phyloP scores from a whole-genome alignment of 805 yeast species.

The Grigorovia yakushimaensis region DNA sequence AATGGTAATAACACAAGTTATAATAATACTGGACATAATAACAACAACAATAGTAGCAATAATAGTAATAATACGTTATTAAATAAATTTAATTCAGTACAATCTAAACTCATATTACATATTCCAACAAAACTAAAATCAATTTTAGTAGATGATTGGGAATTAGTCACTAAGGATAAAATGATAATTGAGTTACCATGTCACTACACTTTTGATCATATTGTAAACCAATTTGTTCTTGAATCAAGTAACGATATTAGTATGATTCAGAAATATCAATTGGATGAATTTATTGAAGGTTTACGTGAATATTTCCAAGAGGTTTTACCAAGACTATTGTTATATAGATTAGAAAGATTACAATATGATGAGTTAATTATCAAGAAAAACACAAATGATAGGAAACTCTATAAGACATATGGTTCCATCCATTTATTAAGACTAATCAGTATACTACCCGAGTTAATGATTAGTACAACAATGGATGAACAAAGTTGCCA shows the following conservation, averaged over 20 bases:
- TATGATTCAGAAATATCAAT: conserved; percentile 34
- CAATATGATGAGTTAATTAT: conserved; percentile 20
- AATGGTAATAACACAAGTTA: too few relatives aligned
- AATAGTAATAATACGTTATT: background rate
- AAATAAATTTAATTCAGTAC: background rate
- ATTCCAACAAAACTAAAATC: conserved; percentile 63
- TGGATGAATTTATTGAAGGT: conserved; percentile 64
- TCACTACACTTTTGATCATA: conserved; percentile 39
- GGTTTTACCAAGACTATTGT: conserved; percentile 33
- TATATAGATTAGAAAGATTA: conserved; percentile 24
- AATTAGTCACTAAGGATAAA: conserved; percentile 70
- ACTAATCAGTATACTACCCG: conserved; percentile 70
- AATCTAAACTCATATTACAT: conserved; percentile 37
- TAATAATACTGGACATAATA: background rate
- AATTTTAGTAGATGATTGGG: conserved; percentile 88
- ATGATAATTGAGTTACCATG: conserved; percentile 58
- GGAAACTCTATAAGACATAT: conserved; percentile 34
- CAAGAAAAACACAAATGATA: conserved; percentile 6
- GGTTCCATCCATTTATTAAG: conserved; percentile 80
- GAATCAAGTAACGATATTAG: conserved; percentile 14
- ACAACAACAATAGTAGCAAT: background rate
- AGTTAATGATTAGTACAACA: conserved; percentile 63
- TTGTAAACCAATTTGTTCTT: conserved; percentile 30
- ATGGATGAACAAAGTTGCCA: conserved; percentile 64
- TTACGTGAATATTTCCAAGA: conserved; percentile 64